phyloP scores from a whole-genome alignment of 2,329 filamentous ascomycete species.

The Penicillium sp. region DNA sequence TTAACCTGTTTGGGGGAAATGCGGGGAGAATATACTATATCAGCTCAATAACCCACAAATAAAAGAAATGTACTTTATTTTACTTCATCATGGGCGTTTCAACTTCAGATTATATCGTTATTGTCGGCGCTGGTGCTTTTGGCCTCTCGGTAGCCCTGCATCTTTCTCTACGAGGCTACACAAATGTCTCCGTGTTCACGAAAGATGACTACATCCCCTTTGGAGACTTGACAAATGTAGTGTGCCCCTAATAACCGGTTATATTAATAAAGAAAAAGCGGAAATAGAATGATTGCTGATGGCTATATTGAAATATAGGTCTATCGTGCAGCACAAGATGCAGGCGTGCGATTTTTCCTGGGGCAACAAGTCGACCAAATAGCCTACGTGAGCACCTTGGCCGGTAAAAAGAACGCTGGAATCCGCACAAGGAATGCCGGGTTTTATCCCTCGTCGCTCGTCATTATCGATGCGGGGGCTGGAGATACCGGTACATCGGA shows the following conservation, averaged over 20 bases:
- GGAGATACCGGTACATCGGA: background rate
- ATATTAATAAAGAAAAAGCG: background rate
- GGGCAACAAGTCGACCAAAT: slow-evolving; percentile 3
- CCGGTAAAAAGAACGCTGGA: slow-evolving; percentile 1
- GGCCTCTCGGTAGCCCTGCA: slow-evolving; percentile 8
- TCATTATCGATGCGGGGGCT: slow-evolving; percentile 2
- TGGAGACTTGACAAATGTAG: slow-evolving; percentile 5
- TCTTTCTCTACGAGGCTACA: slow-evolving; percentile 6
- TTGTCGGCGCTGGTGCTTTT: slow-evolving; percentile 9
- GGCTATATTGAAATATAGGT: background rate
- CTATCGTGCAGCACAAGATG: slow-evolving; percentile 4
- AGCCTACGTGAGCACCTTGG: slow-evolving; percentile 5
- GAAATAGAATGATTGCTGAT: background rate
- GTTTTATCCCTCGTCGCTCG: slow-evolving; percentile 3
- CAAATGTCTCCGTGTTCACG: slow-evolving; percentile 2
- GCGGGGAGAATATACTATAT: slow-evolving; percentile 13
- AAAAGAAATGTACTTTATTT: background rate
- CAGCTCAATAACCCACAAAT: slow-evolving; percentile 1
- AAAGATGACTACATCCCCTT: background rate
- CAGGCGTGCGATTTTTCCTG: slow-evolving; percentile 4
- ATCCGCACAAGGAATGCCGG: slow-evolving; percentile 5
- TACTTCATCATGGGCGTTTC: slow-evolving; percentile 17
- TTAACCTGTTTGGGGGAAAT: slow-evolving; percentile 8
- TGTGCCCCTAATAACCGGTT: background rate
- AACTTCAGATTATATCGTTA: slow-evolving; percentile 2